phyloP scores from a whole-genome alignment of 306 rosid species.

The Begonia loranthoides region DNA sequence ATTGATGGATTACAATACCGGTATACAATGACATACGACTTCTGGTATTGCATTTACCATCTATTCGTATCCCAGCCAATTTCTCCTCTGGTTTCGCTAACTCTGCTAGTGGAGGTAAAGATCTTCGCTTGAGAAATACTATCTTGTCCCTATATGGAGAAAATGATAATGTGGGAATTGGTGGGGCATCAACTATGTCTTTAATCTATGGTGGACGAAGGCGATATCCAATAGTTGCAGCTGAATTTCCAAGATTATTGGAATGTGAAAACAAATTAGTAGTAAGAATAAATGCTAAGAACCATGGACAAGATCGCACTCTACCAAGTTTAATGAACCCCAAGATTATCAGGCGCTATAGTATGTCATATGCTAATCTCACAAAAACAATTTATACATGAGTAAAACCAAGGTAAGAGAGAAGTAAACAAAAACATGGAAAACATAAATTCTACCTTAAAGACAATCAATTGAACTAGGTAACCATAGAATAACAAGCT shows the following conservation, averaged over 20 bases:
- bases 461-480: not conserved
- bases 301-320: too few species aligned
- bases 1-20: slow-evolving; percentile 68
- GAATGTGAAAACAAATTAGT: not conserved
- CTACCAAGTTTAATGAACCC: too few species aligned
- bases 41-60: slow-evolving; percentile 73
- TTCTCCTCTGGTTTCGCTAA: slow-evolving; percentile 86
- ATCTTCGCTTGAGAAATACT: slow-evolving; percentile 82
- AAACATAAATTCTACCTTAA: not conserved
- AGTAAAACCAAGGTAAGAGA: not conserved
- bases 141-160: slow-evolving; percentile 79
- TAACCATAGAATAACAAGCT: not conserved
- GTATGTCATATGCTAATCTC: not conserved
- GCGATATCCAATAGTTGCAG: slow-evolving; percentile 39
- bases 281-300: not conserved
- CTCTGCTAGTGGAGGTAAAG: slow-evolving; percentile 79
- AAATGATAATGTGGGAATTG: slow-evolving; percentile 79
- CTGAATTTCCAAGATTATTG: slow-evolving; percentile 28
- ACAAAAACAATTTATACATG: not conserved
- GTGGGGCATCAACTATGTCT: slow-evolving; percentile 94
- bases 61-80: slow-evolving; percentile 91
- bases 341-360: too few species aligned
- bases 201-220: slow-evolving; percentile 71
- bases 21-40: slow-evolving; percentile 98
- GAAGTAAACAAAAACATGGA: not conserved